A percentile compares a stretch with the other conserved stretches of the same genome.
These are phyloP conservation scores for Dysphania ambrosioides DNA, from an alignment of 148 eudicot genomes.

Conservation along the genomic window DNA sequence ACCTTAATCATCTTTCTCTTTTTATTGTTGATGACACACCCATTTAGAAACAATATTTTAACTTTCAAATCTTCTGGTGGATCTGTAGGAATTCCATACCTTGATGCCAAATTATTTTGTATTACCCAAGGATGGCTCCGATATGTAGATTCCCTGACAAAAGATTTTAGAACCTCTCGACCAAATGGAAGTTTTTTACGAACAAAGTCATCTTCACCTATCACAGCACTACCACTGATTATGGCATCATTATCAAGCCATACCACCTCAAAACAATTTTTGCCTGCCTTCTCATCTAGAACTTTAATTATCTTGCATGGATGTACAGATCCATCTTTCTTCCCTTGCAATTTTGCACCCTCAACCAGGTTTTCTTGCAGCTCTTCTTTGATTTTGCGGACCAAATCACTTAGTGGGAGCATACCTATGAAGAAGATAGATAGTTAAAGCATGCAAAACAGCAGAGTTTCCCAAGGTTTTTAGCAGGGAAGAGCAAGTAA, in stretches of 20 bases:
- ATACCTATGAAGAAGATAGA: constrained; percentile 49
- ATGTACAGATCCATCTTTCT: constrained; percentile 54
- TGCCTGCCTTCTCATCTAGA: constrained; percentile 48
- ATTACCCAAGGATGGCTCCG: constrained; percentile 88
- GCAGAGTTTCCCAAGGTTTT: neutral
- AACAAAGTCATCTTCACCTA: constrained; percentile 68
- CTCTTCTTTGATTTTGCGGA: constrained; percentile 50
- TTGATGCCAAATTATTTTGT: constrained; percentile 68
- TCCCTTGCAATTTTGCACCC: constrained; percentile 70
- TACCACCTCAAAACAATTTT: constrained; percentile 61
- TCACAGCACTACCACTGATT: constrained; percentile 46
- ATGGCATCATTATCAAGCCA: constrained; percentile 73
- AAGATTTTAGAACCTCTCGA: constrained; percentile 76
- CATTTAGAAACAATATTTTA: constrained; percentile 46
- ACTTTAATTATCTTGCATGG: constrained; percentile 72
- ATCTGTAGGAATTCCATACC: constrained; percentile 71
- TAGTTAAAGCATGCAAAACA: constrained; percentile 7
- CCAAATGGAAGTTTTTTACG: constrained; percentile 74
- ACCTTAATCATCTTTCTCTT: constrained; percentile 67
- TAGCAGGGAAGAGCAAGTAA: neutral
- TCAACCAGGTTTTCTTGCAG: constrained; percentile 60
- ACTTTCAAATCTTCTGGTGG: constrained; percentile 63
- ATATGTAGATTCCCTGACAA: constrained; percentile 83
- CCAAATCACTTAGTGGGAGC: constrained; percentile 77
- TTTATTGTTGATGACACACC: constrained; percentile 50